phyloP scores from a whole-genome alignment of 208 protist genomes.

The Wallacemonas sp. region DNA sequence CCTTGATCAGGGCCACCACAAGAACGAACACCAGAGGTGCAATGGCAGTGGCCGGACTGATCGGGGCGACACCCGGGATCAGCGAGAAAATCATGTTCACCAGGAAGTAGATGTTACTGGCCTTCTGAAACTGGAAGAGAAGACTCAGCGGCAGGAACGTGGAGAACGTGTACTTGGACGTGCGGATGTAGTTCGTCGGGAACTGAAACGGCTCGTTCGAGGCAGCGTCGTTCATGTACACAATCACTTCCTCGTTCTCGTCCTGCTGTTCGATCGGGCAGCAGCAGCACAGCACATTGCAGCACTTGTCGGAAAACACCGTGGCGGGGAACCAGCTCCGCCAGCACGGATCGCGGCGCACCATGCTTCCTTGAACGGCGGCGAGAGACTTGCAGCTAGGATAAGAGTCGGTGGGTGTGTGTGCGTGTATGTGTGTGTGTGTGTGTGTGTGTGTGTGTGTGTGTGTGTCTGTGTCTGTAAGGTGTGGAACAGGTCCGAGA shows the following conservation, averaged over 20 bases:
- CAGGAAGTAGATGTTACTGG: constrained; percentile 96
- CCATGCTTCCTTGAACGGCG: constrained; percentile 21
- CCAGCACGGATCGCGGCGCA: constrained; percentile 22
- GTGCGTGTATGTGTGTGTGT: constrained; percentile 1
- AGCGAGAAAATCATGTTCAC: constrained; percentile 91
- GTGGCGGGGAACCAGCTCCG: constrained; percentile 27
- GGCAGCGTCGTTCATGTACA: constrained; percentile 80
- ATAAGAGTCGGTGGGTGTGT: neutral
- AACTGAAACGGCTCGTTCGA: constrained; percentile 68
- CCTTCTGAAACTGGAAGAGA: constrained; percentile 91
- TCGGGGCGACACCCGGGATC: constrained; percentile 90
- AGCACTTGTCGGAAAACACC: constrained; percentile 37
- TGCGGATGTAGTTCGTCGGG: constrained; percentile 90
- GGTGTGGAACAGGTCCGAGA: too few relatives aligned
- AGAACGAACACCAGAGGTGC: constrained; percentile 92
- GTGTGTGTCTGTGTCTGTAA: too few relatives aligned
- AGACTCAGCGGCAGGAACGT: constrained; percentile 95
- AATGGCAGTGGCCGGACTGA: constrained; percentile 90
- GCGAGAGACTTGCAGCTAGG: neutral
- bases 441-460: neutral
- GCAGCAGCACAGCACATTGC: constrained; percentile 49
- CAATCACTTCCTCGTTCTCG: constrained; percentile 59
- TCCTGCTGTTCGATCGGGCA: constrained; percentile 33
- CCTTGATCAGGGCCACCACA: constrained; percentile 86
- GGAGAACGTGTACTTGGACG: constrained; percentile 92